Evolutionary conservation across 164 flowering plant genomes (phyloP).

Genomic region (Houttuynia cordata): DNA sequence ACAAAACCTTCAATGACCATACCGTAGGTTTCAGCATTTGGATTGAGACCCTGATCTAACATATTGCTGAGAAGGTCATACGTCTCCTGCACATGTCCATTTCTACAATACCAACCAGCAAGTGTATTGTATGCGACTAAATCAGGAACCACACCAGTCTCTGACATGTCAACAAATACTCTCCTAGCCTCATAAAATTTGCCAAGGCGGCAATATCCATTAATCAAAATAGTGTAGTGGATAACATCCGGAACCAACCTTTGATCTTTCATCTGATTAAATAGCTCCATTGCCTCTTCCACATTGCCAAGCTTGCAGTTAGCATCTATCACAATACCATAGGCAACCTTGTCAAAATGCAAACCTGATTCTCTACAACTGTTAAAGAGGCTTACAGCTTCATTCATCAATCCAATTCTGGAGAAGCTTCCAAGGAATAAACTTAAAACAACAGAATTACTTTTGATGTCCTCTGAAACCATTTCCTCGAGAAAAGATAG

Average conservation of each 20-base stretch:
- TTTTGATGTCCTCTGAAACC: slow-evolving; percentile 39
- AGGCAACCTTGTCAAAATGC: slow-evolving; percentile 39
- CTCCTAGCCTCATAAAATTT: slow-evolving; percentile 29
- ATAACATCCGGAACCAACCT: slow-evolving; percentile 38
- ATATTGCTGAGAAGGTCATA: slow-evolving; percentile 30
- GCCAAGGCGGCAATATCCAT: slow-evolving; percentile 46
- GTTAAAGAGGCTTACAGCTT: slow-evolving; percentile 33
- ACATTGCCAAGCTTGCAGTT: slow-evolving; percentile 45
- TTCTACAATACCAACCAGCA: slow-evolving; percentile 44
- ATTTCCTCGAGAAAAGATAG: slow-evolving; percentile 31
- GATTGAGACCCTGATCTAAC: slow-evolving; percentile 37
- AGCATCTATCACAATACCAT: slow-evolving; percentile 48
- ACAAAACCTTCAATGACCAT: slow-evolving; percentile 65
- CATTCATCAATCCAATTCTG: slow-evolving; percentile 23
- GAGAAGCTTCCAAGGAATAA: slow-evolving; percentile 47
- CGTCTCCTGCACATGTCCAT: slow-evolving; percentile 30
- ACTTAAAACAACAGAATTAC: slow-evolving; percentile 46
- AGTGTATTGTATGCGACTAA: slow-evolving; percentile 46
- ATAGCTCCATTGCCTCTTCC: slow-evolving; percentile 41
- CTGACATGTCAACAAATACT: slow-evolving; percentile 37
- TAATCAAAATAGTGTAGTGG: slow-evolving; percentile 58
- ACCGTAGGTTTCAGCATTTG: slow-evolving; percentile 27
- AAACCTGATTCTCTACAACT: slow-evolving; percentile 29
- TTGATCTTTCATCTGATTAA: slow-evolving; percentile 46
- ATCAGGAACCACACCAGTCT: slow-evolving; percentile 45